Base-by-base conservation (phyloP, 257 asterid species). In the Leonotis leonurus region DNA sequence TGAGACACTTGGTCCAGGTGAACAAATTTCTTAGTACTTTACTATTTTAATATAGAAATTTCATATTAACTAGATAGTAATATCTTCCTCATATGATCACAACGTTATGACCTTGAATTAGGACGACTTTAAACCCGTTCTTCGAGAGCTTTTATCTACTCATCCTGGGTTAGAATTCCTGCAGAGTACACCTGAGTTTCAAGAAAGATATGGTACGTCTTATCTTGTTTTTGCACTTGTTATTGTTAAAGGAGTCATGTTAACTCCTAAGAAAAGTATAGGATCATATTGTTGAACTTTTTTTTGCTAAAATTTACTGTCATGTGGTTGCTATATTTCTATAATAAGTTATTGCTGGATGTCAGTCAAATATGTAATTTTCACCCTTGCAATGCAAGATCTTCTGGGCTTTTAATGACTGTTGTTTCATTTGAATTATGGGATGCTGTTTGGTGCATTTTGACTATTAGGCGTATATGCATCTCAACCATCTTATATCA, bases 101-200 rank as follows among this genome's bases (percentile, higher is more conserved):
- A 21, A 58, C 56, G 36, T 40, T 64, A 22, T 21, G 14, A 45
- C 49, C 64, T 72, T 64, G 68, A 52, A 58, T 61, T 59, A 93
- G 99, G 96, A 85, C 56, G 97, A 89, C 85, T 89, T 93, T 78
- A 93, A 89, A 71, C 90, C 95, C 62, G 77, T 93, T 45, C 97
- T 93, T 78, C 94, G 85, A 71, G 99, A 93, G 62, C 95, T 93
- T 77, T 77, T 93, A 90, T 77, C 92, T 55, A 79, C 99, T 75
- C 99, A 93, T 82, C 97, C 99, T 8, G 99, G 99, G 69, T 75
- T 93, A 81, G 97, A 89, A 75, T 93, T 93, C 88, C 82, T 93
- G 73, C 97, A 89, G 73, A 84, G 95, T 59, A 93, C 99, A 72
- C 97, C 99, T 73, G 99, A 93, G 75, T 93, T 93, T 77, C 99